Evolutionary conservation across 192 early-diverging fungal species (phyloP), one percentile per base, ranked within the genome.

Genomic region (Gryganskiella cystojenkinii): DNA sequence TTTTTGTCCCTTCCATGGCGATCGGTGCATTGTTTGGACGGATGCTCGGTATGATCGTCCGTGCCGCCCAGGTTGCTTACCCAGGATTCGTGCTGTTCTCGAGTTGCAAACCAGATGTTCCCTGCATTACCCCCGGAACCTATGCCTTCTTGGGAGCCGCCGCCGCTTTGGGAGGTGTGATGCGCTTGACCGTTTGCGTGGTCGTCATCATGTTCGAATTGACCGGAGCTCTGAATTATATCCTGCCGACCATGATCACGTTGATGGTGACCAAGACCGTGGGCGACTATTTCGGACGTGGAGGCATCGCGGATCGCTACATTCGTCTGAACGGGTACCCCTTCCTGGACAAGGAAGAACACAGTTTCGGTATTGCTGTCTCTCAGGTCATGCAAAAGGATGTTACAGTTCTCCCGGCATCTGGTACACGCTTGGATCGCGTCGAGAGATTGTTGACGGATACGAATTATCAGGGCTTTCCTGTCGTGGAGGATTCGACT

Each of bases 191-290:
- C 1, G 90, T 94, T 4, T 92, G 92, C 25, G 82, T 96, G 22
- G 95, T 96, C 0, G 97, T 99, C 11, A 98, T 99, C 76, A 97
- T 98, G 95, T 99, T 98, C 82, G 98, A 99, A 73, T 82, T 99
- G 61, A 99, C 98, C 0, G 96, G 96, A 19, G 94, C 97, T 2
- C 80, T 99, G 25, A 93, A 93, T 15, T 99, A 97, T 73, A 87
- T 92, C 49, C 83, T 97, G 37, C 90, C 90, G 1, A 90, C 89
- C 3, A 88, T 92, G 84, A 90, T 94, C 60, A 89, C 90, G 27
- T 83, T 94, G 20, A 90, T 94, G 87, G 87, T 93, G 9, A 91
- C 92, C 10, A 89, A 91, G 43, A 82, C 90, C 37, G 87, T 93
- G 8, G 92, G 90, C 37, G 94, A 94, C 61, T 82, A 84, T 49